Percentiles rank a stretch among this genome's conserved stretches.
phyloP scores from a whole-genome alignment of 495 filamentous ascomycete genomes.

The Aspergillus indologenus region DNA sequence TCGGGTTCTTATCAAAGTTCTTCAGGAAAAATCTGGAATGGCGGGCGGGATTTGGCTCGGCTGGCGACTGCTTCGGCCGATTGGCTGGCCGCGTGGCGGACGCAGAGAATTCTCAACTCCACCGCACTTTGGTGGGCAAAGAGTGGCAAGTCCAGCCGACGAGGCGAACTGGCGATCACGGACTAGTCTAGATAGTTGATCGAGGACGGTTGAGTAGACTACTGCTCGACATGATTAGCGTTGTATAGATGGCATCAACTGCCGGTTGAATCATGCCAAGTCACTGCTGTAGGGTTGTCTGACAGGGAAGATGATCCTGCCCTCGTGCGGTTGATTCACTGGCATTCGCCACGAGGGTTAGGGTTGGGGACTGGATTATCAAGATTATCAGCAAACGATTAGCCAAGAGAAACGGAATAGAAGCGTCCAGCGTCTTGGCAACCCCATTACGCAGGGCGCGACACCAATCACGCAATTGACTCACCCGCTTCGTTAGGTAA shows the following conservation, averaged over 20 bases:
- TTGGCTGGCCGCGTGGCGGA: background rate
- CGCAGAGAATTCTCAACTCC: background rate
- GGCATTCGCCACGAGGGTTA: too few species aligned
- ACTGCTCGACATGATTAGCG: too few species aligned
- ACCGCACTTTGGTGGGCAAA: background rate
- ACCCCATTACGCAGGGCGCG: background rate
- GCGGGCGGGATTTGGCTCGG: background rate
- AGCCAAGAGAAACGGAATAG: background rate
- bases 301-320: too few species aligned
- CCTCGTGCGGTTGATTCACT: too few species aligned
- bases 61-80: background rate
- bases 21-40: background rate
- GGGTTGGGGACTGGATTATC: too few species aligned
- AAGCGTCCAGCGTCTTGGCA: background rate
- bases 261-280: too few species aligned
- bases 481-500: background rate
- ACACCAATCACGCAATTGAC: background rate
- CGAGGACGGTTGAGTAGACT: too few species aligned
- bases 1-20: background rate
- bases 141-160: background rate
- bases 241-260: too few species aligned
- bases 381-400: background rate
- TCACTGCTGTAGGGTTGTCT: too few species aligned
- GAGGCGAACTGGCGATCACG: background rate
- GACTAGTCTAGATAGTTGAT: too few species aligned